Percentiles rank a stretch among this genome's conserved stretches.
phyloP scores from a whole-genome alignment of 306 rosid species.

The Sphenostylis stenocarpa region DNA sequence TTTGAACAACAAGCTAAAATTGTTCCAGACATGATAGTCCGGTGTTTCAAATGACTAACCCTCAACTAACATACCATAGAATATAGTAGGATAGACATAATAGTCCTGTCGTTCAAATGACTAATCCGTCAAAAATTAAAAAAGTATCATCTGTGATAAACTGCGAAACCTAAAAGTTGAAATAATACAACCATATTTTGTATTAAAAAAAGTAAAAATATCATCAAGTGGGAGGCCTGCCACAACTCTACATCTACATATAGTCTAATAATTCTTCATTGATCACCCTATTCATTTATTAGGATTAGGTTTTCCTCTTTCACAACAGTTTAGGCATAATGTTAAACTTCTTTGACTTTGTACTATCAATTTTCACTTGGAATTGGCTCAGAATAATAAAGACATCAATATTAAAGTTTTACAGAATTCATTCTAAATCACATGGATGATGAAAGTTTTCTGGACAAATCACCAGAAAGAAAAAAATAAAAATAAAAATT shows the following conservation, averaged over 20 bases:
- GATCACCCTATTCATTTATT: not conserved
- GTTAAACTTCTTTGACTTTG: not conserved
- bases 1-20: not conserved
- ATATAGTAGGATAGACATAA: not conserved
- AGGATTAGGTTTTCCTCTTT: constrained; percentile 1
- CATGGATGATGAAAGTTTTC: not conserved
- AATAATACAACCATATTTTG: not conserved
- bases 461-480: not conserved
- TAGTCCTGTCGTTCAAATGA: too few species aligned
- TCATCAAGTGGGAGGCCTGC: not conserved
- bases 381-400: constrained; percentile 4
- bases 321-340: not conserved
- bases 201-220: not conserved
- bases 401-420: not conserved
- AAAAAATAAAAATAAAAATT: too few species aligned
- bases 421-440: constrained; percentile 1
- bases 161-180: too few species aligned
- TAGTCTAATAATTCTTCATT: constrained; percentile 1
- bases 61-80: not conserved
- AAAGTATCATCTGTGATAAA: not conserved
- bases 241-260: not conserved
- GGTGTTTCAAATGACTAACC: not conserved
- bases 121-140: constrained; percentile 1
- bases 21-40: not conserved
- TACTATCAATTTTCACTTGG: not conserved